phyloP scores from a whole-genome alignment of 192 early-diverging fungal species.

The Podochytrium sp. region DNA sequence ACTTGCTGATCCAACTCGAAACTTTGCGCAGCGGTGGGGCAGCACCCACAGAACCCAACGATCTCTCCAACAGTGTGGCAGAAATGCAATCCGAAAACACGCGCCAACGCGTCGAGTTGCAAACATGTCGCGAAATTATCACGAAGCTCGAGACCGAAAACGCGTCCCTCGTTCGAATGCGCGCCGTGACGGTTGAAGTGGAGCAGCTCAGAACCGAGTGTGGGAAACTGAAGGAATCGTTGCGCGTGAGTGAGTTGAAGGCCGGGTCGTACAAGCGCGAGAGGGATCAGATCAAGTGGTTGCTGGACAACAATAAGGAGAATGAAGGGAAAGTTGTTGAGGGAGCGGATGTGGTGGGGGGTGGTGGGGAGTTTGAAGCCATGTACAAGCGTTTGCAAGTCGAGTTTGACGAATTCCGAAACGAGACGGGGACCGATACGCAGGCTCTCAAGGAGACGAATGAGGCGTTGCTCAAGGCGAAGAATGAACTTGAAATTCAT shows the following conservation, averaged over 20 bases:
- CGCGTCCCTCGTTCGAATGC: slow-evolving; percentile 43
- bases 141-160: slow-evolving; percentile 41
- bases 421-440: slow-evolving; percentile 64
- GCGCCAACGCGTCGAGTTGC: slow-evolving; percentile 4
- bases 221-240: slow-evolving; percentile 59
- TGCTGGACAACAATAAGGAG: slow-evolving; percentile 4
- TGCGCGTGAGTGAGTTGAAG: slow-evolving; percentile 55
- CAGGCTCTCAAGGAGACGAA: slow-evolving; percentile 58
- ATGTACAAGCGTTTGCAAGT: slow-evolving; percentile 54
- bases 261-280: slow-evolving; percentile 60
- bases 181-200: slow-evolving; percentile 27
- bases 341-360: background rate
- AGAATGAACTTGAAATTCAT: slow-evolving; percentile 65
- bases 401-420: slow-evolving; percentile 69
- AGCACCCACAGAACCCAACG: background rate
- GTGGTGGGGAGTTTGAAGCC: slow-evolving; percentile 40
- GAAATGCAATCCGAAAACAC: slow-evolving; percentile 33
- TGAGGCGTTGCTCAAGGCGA: slow-evolving; percentile 54
- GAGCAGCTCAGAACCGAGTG: slow-evolving; percentile 56
- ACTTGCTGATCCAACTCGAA: slow-evolving; percentile 32
- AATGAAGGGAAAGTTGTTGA: background rate
- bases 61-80: slow-evolving; percentile 14
- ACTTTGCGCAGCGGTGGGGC: background rate
- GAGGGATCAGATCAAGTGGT: slow-evolving; percentile 47
- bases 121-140: background rate